Evolutionary conservation across 345 rosid genomes (phyloP).

Genomic region (Syzygium grande): DNA sequence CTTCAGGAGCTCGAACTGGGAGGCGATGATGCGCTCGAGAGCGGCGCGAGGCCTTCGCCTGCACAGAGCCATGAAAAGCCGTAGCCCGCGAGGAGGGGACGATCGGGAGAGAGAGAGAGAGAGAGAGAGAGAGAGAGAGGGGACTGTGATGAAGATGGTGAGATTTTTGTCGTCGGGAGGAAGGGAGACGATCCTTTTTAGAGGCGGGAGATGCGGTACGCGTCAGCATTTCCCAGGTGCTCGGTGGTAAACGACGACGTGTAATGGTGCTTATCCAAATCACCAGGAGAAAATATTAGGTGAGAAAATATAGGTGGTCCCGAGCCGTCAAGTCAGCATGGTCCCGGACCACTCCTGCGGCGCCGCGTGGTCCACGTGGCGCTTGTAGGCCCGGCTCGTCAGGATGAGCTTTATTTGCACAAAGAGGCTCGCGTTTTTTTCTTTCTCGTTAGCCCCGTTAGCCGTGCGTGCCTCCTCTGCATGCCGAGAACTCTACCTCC

Average conservation of each 20-base stretch:
- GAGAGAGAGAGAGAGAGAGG: not conserved
- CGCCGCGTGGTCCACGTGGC: no score
- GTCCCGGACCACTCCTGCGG: no score
- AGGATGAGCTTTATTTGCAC: no score
- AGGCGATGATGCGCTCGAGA: not conserved
- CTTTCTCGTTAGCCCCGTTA: no score
- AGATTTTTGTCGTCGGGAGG: not conserved
- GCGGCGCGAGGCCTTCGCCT: not conserved
- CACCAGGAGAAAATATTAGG: no score
- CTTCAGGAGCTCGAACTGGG: not conserved
- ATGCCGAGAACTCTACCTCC: no score
- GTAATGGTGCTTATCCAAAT: not conserved
- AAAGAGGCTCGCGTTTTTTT: no score
- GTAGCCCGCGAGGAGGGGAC: not conserved
- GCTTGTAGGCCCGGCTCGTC: no score
- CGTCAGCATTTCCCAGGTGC: not conserved
- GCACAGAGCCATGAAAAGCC: not conserved
- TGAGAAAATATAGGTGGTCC: no score
- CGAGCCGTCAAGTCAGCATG: no score
- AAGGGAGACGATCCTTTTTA: not conserved
- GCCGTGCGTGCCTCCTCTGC: no score
- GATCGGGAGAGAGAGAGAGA: not conserved
- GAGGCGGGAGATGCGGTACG: not conserved
- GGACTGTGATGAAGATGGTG: not conserved
- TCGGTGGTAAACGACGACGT: not conserved